Base-by-base conservation (phyloP, 1,284 basidiomycete genomes). In the Heliocybe sulcata region DNA sequence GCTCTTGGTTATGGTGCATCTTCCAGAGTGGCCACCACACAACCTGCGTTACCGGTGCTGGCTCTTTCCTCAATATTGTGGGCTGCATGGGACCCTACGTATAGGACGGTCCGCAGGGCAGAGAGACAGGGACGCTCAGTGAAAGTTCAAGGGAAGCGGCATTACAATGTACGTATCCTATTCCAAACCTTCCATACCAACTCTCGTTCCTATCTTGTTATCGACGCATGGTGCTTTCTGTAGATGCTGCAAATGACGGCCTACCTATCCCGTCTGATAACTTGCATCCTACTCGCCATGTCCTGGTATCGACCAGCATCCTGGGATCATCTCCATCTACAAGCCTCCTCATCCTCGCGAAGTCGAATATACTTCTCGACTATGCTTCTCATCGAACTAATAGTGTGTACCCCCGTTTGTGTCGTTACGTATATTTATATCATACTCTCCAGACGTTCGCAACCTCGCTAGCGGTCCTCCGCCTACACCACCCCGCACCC, bases 31-130 rank as follows among this genome's bases (percentile, higher is more conserved):
- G 45, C 49, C 2, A 16, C 11, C 1, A 0, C 58, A 19, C 45
- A 62, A 2, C 65, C 65, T 10, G 25, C 57, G 2, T 67, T 85
- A 48, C 83, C 84, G 1, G n/a, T 73, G 10, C 23, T 87, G 14
- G 68, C 70, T 22, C 51, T 83, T 1, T 8, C 79, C 23, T 88
- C 87, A 14, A 62, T 90, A 23, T 61, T 84, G 11, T 91, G 88
- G 81, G 81, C 80, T 0, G 80, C 77, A 2, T 92, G 89, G 89
- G 82, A 92, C 63, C 89, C 87, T 4, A 87, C 85, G 16, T 90
- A 88, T 63, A 71, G 77, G 4, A 73, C 77, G 1, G 71, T 80
- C 53, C 76, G 77, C 58, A 76, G 72, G 59, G 82, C 84, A 10
- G 75, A 77, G 61, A 69, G 79, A 48, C 85, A 89, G 70, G 87